These are phyloP conservation scores for Epichloe sibirici DNA, from an alignment of 2,329 filamentous ascomycete genomes.

Conservation along the genomic window DNA sequence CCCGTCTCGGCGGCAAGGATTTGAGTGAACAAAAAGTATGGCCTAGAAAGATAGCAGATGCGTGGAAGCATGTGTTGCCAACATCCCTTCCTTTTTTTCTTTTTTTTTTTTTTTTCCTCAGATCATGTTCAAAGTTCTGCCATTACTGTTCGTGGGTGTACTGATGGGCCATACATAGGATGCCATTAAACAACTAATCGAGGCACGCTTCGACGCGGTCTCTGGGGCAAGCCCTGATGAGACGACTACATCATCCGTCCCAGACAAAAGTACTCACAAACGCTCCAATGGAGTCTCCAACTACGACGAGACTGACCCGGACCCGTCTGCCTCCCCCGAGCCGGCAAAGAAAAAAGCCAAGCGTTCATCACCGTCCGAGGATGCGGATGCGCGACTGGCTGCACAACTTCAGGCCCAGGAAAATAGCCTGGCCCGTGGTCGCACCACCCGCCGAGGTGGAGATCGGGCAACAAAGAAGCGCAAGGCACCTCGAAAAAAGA, in stretches of 20 bases:
- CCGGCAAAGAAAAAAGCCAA: conserved; percentile 56
- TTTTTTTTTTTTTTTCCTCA: not conserved
- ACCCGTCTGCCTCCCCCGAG: conserved; percentile 33
- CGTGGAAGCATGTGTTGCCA: no score
- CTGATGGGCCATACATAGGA: conserved; percentile 34
- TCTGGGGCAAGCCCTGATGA: conserved; percentile 38
- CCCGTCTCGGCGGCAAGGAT: conserved; percentile 42
- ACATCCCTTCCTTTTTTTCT: not conserved
- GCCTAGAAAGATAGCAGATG: no score
- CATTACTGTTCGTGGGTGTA: not conserved
- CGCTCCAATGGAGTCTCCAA: conserved; percentile 25
- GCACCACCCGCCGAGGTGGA: conserved; percentile 66
- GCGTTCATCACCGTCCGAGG: conserved; percentile 44
- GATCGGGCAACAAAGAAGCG: conserved; percentile 55
- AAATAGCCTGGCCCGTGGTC: conserved; percentile 54
- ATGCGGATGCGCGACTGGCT: conserved; percentile 78
- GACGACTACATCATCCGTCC: conserved; percentile 24
- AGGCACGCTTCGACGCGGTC: conserved; percentile 61
- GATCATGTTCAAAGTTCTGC: not conserved
- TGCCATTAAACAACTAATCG: conserved; percentile 60
- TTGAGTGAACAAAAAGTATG: conserved; percentile 46
- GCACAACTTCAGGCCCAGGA: conserved; percentile 87
- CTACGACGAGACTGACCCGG: conserved; percentile 33
- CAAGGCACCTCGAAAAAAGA: conserved; percentile 63
- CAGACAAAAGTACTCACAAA: conserved; percentile 22